A percentile compares a stretch with the other conserved stretches of the same genome.
phyloP scores from a whole-genome alignment of 2,329 filamentous ascomycete genomes.

The Fusarium sp. region DNA sequence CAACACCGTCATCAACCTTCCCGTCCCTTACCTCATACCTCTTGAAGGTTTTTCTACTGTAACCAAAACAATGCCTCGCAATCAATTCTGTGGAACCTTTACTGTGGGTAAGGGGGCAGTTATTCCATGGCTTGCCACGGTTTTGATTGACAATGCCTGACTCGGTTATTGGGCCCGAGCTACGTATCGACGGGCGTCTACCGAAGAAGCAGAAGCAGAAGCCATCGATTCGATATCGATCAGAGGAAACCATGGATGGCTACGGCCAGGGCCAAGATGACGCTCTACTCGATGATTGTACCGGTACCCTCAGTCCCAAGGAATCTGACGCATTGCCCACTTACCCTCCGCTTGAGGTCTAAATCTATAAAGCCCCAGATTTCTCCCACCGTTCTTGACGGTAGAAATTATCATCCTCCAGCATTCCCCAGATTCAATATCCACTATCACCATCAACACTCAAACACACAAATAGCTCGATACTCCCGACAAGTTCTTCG shows the following conservation, averaged over 20 bases:
- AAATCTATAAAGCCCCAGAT: conserved; percentile 53
- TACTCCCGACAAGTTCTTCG: conserved; percentile 9
- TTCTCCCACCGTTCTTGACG: conserved; percentile 59
- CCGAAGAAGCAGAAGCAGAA: conserved; percentile 25
- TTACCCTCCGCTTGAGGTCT: conserved; percentile 18
- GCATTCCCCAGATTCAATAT: conserved; percentile 38
- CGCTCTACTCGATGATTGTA: conserved; percentile 23
- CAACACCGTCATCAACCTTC: conserved; percentile 37
- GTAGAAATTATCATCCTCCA: conserved; percentile 49
- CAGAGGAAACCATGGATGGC: conserved; percentile 11
- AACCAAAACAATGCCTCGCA: conserved; percentile 20
- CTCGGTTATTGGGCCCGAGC: conserved; percentile 43
- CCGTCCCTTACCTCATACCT: conserved; percentile 46
- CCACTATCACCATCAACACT: conserved; percentile 25
- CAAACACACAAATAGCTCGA: conserved; percentile 33
- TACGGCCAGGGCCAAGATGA: conserved; percentile 27
- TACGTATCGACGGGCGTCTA: conserved; percentile 43
- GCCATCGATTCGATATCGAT: conserved; percentile 41
- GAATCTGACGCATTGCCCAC: conserved; percentile 31
- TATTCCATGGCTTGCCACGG: conserved; percentile 42
- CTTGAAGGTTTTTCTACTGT: conserved; percentile 31
- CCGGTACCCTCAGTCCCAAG: conserved; percentile 20
- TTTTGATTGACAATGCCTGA: conserved; percentile 33
- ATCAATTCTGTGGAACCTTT: conserved; percentile 42
- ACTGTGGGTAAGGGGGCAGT: conserved; percentile 44